Base-by-base conservation (phyloP, 2,329 filamentous ascomycete genomes). In the Sclerotinia minor region DNA sequence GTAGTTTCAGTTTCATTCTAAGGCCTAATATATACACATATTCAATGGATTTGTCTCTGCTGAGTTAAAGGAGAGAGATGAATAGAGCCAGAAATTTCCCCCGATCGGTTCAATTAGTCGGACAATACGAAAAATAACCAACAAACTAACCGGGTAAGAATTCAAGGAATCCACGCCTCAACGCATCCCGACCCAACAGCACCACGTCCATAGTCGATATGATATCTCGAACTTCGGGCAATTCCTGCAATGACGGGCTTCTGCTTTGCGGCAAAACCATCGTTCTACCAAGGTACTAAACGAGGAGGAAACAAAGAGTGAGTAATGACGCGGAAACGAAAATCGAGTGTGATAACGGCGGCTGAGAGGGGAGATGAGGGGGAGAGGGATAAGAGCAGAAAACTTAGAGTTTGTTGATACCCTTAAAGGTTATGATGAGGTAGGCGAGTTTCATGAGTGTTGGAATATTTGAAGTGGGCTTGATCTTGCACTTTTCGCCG, bases 1-100 rank as follows among this genome's bases (percentile, higher is more conserved):
- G 82, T 81, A 1, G 83, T 83, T 59, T 29, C n/a, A 1, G 83
- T 83, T 59, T 29, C n/a, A 17, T n/a, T 45, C 24, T 49, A 17
- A 32, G 26, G 41, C 55, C 67, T 32, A 54, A 54, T 61, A 68
- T 7, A 32, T 59, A 19, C 7, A 52, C 45, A 17, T 9, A 53
- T 19, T 26, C 58, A 26, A 38, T 64, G 41, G 32, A n/a, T n/a
- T 29, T n/a, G 3, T 21, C 21, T 32, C 26, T 6, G 19, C 19
- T 6, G 3, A 11, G 15, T 26, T 19, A 29, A 35, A n/a, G 4
- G 19, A 35, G 9, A 11, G 15, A n/a, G 19, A 60, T 3, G 26
- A 61, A 26, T 5, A 45, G 41, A n/a, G 5, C 35, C 11, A 24
- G 6, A 29, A 29, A n/a, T 50, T 17, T 41, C 19, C 45, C 29